Percentiles rank a stretch among this genome's conserved stretches.
Conservation (phyloP, 768 basidiomycete species). For the Suillus discolor region DNA sequence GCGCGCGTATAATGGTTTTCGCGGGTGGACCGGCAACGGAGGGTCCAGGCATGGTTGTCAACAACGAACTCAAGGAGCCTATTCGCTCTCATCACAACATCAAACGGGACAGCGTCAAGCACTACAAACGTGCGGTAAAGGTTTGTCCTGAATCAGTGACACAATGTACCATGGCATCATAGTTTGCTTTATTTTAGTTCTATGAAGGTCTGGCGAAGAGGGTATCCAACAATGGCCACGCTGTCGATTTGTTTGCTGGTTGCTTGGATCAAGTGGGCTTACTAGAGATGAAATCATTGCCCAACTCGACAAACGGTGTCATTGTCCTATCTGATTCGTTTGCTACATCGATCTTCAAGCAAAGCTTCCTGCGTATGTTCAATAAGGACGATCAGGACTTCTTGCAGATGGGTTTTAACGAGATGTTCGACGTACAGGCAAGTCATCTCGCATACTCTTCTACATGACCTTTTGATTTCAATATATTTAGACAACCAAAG, state of each 20-base stretch:
- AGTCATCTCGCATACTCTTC: slow-evolving; percentile 10
- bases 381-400: slow-evolving; percentile 91
- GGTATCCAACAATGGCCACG: slow-evolving; percentile 92
- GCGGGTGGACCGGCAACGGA: slow-evolving; percentile 95
- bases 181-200: slow-evolving; percentile 56
- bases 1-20: slow-evolving; percentile 95
- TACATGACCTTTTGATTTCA: slow-evolving; percentile 6
- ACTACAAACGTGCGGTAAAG: slow-evolving; percentile 96
- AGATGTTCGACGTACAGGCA: slow-evolving; percentile 97
- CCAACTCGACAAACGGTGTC: slow-evolving; percentile 97
- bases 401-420: slow-evolving; percentile 98
- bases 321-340: slow-evolving; percentile 97
- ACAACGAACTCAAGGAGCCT: slow-evolving; percentile 92
- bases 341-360: slow-evolving; percentile 98
- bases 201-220: slow-evolving; percentile 96
- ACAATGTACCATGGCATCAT: not conserved
- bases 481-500: slow-evolving; percentile 84
- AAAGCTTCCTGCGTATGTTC: slow-evolving; percentile 92
- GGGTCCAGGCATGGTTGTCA: slow-evolving; percentile 98
- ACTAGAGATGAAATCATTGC: slow-evolving; percentile 94
- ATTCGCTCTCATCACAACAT: slow-evolving; percentile 99
- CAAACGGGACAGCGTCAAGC: slow-evolving; percentile 93
- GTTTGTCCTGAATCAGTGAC: slow-evolving; percentile 41
- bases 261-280: slow-evolving; percentile 98
- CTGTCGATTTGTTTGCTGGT: slow-evolving; percentile 93